Conservation (phyloP, 2,329 filamentous ascomycete species). For the Cadophora sp. region DNA sequence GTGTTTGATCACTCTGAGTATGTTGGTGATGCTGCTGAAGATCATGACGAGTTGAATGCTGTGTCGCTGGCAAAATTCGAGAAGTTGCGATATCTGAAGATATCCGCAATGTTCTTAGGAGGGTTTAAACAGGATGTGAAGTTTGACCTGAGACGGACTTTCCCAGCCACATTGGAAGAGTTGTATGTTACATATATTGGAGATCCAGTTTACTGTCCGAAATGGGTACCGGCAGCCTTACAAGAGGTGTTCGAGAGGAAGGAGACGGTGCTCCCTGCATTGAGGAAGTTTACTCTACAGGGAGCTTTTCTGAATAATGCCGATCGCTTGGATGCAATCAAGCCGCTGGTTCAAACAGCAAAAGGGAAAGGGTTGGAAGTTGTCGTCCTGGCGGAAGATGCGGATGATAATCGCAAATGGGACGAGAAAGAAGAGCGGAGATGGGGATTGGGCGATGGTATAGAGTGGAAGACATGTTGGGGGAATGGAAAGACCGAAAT, state of each 20-base stretch:
- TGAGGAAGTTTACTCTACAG: background rate
- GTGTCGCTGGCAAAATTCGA: background rate
- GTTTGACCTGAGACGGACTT: background rate
- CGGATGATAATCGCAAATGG: too few species aligned
- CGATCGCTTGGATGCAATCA: background rate
- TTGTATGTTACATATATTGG: background rate
- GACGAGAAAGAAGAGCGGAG: background rate
- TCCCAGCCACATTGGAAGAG: background rate
- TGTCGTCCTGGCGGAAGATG: background rate
- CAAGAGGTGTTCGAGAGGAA: background rate
- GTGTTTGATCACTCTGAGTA: background rate
- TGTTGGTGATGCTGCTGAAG: background rate
- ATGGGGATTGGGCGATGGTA: background rate
- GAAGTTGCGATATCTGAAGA: constrained; percentile 6
- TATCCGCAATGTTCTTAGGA: background rate
- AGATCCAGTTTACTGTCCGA: background rate
- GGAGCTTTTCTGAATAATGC: background rate
- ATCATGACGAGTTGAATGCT: background rate
- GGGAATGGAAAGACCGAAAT: background rate
- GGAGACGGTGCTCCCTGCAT: background rate
- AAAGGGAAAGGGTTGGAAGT: background rate
- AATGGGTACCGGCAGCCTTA: background rate
- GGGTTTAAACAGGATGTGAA: background rate
- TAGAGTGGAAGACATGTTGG: background rate
- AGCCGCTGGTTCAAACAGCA: background rate